A percentile compares a stretch with the other conserved stretches of the same genome.
Conservation (phyloP, 768 basidiomycete genomes). For the Russula sp. region DNA sequence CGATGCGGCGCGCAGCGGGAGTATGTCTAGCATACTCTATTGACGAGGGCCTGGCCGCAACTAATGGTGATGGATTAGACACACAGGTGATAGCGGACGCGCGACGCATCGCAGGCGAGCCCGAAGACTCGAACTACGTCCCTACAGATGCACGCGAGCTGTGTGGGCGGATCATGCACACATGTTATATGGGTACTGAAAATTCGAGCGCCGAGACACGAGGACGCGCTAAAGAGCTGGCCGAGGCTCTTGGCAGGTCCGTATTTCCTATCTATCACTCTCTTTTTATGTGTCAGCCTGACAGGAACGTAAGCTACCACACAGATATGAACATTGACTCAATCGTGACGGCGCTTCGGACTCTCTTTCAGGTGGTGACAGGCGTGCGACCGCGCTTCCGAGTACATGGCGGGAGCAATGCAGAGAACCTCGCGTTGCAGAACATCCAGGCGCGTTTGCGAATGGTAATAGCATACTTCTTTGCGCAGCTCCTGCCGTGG, state of each 20-base stretch:
- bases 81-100: conserved; percentile 90
- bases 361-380: conserved; percentile 82
- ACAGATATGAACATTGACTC: conserved; percentile 95
- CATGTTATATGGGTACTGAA: conserved; percentile 98
- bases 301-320: conserved; percentile 65
- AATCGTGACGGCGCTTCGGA: conserved; percentile 77
- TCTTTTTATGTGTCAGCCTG: not conserved
- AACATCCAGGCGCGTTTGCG: conserved; percentile 95
- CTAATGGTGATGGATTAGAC: conserved; percentile 39
- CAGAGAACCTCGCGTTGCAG: conserved; percentile 95
- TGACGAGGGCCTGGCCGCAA: not conserved
- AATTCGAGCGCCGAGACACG: conserved; percentile 90
- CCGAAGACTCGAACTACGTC: conserved; percentile 74
- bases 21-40: conserved; percentile 43
- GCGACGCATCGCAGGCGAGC: conserved; percentile 81
- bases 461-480: conserved; percentile 94
- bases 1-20: conserved; percentile 69
- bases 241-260: conserved; percentile 87
- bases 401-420: conserved; percentile 77
- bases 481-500: conserved; percentile 93
- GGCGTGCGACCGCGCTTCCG: conserved; percentile 70
- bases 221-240: conserved; percentile 79
- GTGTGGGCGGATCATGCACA: conserved; percentile 84
- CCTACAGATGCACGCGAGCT: conserved; percentile 89
- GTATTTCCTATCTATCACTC: conserved; percentile 36